These are phyloP conservation scores for Diplosphaera chodatii DNA, from an alignment of 139 green algal species.

Conservation along the genomic window DNA sequence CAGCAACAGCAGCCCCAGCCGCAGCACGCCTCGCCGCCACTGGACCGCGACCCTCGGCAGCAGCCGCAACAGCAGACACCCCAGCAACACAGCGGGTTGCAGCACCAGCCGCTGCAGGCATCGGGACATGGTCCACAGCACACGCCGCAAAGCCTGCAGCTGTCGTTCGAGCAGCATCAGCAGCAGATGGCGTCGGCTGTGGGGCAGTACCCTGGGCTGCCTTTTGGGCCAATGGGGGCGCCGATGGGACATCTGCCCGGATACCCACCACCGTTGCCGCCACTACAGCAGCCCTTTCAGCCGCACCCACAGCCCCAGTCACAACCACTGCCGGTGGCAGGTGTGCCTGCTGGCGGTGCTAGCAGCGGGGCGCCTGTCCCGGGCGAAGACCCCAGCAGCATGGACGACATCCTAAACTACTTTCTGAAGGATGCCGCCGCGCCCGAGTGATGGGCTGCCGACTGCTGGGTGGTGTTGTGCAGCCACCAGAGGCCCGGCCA, in stretches of 20 bases:
- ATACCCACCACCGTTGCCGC: neutral
- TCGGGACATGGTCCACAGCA: neutral
- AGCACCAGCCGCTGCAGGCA: neutral
- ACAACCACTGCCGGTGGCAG: neutral
- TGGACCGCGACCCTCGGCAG: neutral
- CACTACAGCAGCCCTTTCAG: neutral
- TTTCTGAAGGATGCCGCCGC: neutral
- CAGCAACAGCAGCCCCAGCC: constrained; percentile 3
- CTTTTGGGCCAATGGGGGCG: neutral
- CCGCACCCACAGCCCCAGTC: neutral
- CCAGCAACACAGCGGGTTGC: neutral
- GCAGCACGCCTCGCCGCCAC: too few species aligned
- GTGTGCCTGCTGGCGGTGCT: neutral
- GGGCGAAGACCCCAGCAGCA: neutral
- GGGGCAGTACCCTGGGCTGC: neutral
- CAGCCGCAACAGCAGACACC: neutral
- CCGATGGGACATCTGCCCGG: neutral
- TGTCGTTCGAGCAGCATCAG: neutral
- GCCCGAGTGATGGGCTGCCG: neutral
- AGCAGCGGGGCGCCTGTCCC: neutral
- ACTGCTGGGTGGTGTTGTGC: too few species aligned
- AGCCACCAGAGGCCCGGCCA: too few species aligned
- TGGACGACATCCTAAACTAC: constrained; percentile 2
- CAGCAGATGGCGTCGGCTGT: neutral
- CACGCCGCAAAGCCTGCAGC: neutral